Evolutionary conservation across 805 yeast genomes (phyloP).

Genomic region (Sugiyamaella valdiviana): DNA sequence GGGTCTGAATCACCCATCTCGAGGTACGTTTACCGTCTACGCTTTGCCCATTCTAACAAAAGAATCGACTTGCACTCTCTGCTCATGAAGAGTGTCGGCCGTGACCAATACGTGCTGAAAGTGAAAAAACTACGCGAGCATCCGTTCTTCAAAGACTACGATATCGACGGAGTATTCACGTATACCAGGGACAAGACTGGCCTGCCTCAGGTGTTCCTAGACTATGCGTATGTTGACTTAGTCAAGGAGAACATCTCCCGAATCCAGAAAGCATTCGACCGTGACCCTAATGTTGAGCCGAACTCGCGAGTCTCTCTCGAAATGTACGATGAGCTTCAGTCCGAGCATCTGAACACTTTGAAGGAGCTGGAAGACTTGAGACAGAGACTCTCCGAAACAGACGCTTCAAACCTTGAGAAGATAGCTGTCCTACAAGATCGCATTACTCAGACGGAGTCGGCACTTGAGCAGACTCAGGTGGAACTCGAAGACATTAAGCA

Average conservation of each 20-base stretch:
- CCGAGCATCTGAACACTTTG: conserved; percentile 21
- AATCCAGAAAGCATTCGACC: conserved; percentile 62
- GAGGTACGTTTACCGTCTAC: conserved; percentile 11
- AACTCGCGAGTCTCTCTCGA: conserved; percentile 58
- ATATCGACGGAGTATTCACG: conserved; percentile 43
- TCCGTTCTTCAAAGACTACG: conserved; percentile 49
- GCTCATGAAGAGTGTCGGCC: conserved; percentile 67
- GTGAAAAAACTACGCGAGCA: conserved; percentile 66
- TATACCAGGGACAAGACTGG: conserved; percentile 74
- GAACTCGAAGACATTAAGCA: conserved; percentile 9
- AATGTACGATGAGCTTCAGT: conserved; percentile 38
- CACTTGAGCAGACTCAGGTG: conserved; percentile 31
- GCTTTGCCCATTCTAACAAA: conserved; percentile 23
- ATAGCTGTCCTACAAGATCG: conserved; percentile 35
- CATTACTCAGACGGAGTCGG: conserved; percentile 31
- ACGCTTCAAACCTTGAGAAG: conserved; percentile 15
- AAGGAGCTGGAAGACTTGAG: conserved; percentile 19
- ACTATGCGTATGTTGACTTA: conserved; percentile 53
- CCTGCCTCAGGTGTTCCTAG: conserved; percentile 75
- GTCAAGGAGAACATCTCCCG: conserved; percentile 65
- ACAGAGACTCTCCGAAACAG: conserved; percentile 27
- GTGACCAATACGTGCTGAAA: conserved; percentile 68
- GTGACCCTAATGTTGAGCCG: conserved; percentile 72
- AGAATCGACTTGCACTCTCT: conserved; percentile 55
- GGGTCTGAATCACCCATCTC: conserved; percentile 47